A percentile compares a stretch with the other conserved stretches of the same genome.
Evolutionary conservation across 2,329 filamentous ascomycete species (phyloP).

Genomic region (Leptoxyphium fumago): DNA sequence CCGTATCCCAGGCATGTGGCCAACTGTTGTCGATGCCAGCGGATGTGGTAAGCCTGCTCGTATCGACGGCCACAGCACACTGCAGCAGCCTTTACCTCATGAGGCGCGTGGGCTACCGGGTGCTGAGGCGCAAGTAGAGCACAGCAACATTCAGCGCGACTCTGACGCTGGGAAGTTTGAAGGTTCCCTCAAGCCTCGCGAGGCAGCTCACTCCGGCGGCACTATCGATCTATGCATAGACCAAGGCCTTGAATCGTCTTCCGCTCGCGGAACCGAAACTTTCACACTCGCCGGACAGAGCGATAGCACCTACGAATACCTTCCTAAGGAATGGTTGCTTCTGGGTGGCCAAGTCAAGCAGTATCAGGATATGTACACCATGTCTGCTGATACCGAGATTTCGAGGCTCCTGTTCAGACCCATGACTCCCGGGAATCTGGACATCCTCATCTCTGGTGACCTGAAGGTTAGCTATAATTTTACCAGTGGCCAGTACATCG

Average conservation of each 20-base stretch:
- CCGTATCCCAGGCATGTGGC: constrained; percentile 65
- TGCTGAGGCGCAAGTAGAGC: neutral
- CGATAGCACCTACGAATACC: constrained; percentile 44
- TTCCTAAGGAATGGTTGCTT: constrained; percentile 54
- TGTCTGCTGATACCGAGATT: constrained; percentile 51
- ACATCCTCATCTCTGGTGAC: constrained; percentile 62
- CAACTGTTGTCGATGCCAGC: constrained; percentile 59
- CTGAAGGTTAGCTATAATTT: constrained; percentile 27
- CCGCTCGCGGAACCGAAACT: constrained; percentile 30
- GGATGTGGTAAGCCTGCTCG: constrained; percentile 48
- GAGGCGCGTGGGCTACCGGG: neutral
- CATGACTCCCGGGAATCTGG: constrained; percentile 50
- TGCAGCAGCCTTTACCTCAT: neutral
- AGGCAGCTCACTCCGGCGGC: constrained; percentile 2
- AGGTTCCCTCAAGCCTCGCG: constrained; percentile 4
- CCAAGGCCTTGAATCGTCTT: constrained; percentile 42
- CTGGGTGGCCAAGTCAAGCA: constrained; percentile 60
- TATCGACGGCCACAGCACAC: neutral
- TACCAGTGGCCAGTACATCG: constrained; percentile 21
- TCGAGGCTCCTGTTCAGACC: constrained; percentile 65
- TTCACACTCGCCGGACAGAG: constrained; percentile 42
- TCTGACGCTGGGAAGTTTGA: constrained; percentile 9
- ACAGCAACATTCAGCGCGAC: neutral
- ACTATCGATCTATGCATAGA: constrained; percentile 35
- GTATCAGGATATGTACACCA: constrained; percentile 59